Evolutionary conservation across 352 stramenopile genomes (phyloP).

Genomic region (Thraustochytrium sp.): DNA sequence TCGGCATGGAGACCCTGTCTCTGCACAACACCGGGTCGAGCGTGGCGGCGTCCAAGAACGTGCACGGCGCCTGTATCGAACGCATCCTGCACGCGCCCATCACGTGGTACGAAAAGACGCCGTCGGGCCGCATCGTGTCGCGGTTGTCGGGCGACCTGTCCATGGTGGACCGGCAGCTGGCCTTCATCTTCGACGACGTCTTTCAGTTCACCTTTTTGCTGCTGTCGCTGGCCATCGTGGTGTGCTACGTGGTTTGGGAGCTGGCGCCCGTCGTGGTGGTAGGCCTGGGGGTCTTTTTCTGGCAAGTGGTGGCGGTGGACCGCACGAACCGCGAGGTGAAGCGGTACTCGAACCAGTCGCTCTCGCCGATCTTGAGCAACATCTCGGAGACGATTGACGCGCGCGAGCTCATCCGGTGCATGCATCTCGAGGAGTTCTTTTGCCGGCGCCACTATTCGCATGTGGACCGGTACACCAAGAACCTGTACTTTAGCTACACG

Average conservation of each 20-base stretch:
- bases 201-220: slow-evolving; percentile 43
- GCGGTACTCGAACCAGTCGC: slow-evolving; percentile 58
- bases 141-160: slow-evolving; percentile 40
- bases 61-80: slow-evolving; percentile 75
- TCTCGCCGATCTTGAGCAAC: slow-evolving; percentile 63
- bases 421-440: slow-evolving; percentile 29
- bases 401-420: slow-evolving; percentile 33
- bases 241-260: slow-evolving; percentile 30
- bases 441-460: background rate
- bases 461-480: slow-evolving; percentile 29
- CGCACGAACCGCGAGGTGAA: slow-evolving; percentile 66
- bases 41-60: slow-evolving; percentile 58
- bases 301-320: slow-evolving; percentile 60
- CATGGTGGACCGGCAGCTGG: slow-evolving; percentile 43
- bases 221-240: slow-evolving; percentile 19
- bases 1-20: slow-evolving; percentile 58
- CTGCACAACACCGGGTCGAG: slow-evolving; percentile 52
- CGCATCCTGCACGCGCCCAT: slow-evolving; percentile 40
- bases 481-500: slow-evolving; percentile 25
- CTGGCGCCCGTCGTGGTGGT: slow-evolving; percentile 2
- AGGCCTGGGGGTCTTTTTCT: slow-evolving; percentile 70
- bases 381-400: slow-evolving; percentile 23
- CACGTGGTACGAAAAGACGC: slow-evolving; percentile 36
- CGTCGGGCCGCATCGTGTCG: slow-evolving; percentile 34
- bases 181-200: slow-evolving; percentile 49